Evolutionary conservation across 805 yeast genomes (phyloP), one percentile per base, ranked within the genome.

Genomic region (Candida namnaoensis): DNA sequence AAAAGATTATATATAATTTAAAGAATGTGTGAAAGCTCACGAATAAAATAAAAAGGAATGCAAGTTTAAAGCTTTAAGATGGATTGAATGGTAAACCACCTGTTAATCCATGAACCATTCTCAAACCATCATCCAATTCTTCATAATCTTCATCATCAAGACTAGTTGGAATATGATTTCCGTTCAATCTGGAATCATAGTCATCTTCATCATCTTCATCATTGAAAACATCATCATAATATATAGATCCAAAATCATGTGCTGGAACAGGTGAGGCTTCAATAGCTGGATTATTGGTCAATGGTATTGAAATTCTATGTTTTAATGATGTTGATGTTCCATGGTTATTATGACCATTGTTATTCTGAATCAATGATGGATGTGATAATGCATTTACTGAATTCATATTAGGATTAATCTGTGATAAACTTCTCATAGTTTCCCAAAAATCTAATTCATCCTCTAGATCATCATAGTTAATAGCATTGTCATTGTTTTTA

Each of bases 391-490:
- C n/a, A n/a, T n/a, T n/a, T n/a, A n/a, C n/a, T n/a, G n/a, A n/a
- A n/a, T n/a, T n/a, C n/a, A n/a, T n/a, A n/a, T n/a, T n/a, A n/a
- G n/a, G n/a, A n/a, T n/a, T 64, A 26, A 55, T 54, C 36, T 71
- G 72, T 1, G 80, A 74, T 23, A 80, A 53, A 14, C 78, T 68
- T 38, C 82, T 66, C 72, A 82, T 69, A 3, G 78, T 75, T 47
- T 81, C 88, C 83, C 86, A 81, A 53, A 80, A 82, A 54, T 80
- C 88, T 32, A 74, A 49, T 23, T 76, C 87, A 44, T 78, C 87
- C 35, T 78, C 86, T 5, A 69, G 58, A 11, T 73, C 80, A 33
- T 69, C 78, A 32, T 51, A 46, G 10, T n/a, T 51, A 42, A 19
- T 50, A n/a, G 46, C 39, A 40, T 36, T 34, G 35, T 24, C 13